A percentile compares a stretch with the other conserved stretches of the same genome.
Conservation (phyloP, 2,329 filamentous ascomycete genomes). For the Juglanconis juglandina region DNA sequence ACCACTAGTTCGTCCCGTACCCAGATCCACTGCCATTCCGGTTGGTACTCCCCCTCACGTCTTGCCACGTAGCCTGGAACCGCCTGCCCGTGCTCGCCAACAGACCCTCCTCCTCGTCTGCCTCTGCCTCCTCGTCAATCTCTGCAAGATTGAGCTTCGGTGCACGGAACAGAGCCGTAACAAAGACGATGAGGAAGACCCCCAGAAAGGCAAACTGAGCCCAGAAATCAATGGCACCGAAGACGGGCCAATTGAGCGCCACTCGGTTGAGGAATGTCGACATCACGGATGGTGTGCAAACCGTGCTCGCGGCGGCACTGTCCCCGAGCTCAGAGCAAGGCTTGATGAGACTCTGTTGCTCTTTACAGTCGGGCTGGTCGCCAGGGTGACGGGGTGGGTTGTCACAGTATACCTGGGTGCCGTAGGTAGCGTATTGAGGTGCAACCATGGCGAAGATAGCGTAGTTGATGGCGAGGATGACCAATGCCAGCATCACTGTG, state of each 20-base stretch:
- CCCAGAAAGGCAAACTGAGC: conserved; percentile 88
- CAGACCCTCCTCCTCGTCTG: conserved; percentile 89
- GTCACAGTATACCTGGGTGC: conserved; percentile 90
- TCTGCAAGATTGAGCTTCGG: conserved; percentile 73
- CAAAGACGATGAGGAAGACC: conserved; percentile 77
- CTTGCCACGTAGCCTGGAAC: conserved; percentile 84
- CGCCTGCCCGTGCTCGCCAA: conserved; percentile 77
- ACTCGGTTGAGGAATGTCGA: conserved; percentile 92
- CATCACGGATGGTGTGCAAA: conserved; percentile 88
- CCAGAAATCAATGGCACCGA: conserved; percentile 92
- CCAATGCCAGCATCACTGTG: conserved; percentile 85
- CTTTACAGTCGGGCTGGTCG: conserved; percentile 70
- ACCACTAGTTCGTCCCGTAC: conserved; percentile 12
- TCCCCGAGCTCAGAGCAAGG: conserved; percentile 76
- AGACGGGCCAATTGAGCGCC: conserved; percentile 91
- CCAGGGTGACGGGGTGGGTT: conserved; percentile 60
- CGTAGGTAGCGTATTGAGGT: conserved; percentile 91
- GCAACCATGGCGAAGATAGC: conserved; percentile 89
- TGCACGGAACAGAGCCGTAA: conserved; percentile 75
- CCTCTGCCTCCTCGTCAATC: conserved; percentile 84
- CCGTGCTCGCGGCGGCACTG: conserved; percentile 67
- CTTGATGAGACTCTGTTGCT: conserved; percentile 68
- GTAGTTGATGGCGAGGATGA: conserved; percentile 90
- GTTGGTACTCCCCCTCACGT: conserved; percentile 62
- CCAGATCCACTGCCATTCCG: background rate